Evolutionary conservation across 1,139 yeast species (phyloP).

Genomic region (Diutina neorugosa): DNA sequence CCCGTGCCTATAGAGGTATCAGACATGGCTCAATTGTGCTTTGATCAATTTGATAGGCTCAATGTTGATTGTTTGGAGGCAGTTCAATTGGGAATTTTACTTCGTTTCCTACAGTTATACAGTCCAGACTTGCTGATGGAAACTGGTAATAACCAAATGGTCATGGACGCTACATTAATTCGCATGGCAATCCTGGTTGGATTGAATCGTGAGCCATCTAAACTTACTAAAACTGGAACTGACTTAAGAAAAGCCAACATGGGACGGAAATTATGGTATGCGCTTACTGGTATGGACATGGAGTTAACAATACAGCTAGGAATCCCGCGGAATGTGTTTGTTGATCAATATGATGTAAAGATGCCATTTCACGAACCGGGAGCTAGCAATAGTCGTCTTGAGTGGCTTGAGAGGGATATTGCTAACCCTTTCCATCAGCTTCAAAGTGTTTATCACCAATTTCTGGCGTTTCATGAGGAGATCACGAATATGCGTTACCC

Average conservation of each 20-base stretch:
- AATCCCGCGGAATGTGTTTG: conserved; percentile 5
- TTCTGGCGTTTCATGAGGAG: conserved; percentile 7
- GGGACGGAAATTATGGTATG: conserved; percentile 10
- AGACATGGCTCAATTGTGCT: conserved; percentile 18
- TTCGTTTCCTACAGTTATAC: conserved; percentile 8
- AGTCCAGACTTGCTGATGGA: conserved; percentile 8
- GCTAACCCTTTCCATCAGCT: conserved; percentile 15
- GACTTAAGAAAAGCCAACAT: conserved; percentile 7
- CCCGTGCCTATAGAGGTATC: conserved; percentile 21
- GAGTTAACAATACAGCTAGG: conserved; percentile 8
- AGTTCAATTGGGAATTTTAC: conserved; percentile 11
- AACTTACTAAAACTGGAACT: conserved; percentile 4
- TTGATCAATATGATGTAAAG: conserved; percentile 13
- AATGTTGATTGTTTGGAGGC: conserved; percentile 11
- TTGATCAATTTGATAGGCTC: conserved; percentile 23
- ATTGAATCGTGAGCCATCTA: conserved; percentile 6
- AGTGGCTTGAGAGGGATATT: conserved; percentile 18
- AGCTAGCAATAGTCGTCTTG: conserved; percentile 19
- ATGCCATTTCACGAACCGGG: conserved; percentile 13
- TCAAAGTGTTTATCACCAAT: conserved; percentile 6
- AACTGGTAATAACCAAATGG: conserved; percentile 10
- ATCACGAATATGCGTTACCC: neutral
- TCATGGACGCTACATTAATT: conserved; percentile 3
- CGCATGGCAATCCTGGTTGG: conserved; percentile 2
- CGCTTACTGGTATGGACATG: conserved; percentile 7